Conservation (phyloP, 768 basidiomycete species). For the Postia placenta region DNA sequence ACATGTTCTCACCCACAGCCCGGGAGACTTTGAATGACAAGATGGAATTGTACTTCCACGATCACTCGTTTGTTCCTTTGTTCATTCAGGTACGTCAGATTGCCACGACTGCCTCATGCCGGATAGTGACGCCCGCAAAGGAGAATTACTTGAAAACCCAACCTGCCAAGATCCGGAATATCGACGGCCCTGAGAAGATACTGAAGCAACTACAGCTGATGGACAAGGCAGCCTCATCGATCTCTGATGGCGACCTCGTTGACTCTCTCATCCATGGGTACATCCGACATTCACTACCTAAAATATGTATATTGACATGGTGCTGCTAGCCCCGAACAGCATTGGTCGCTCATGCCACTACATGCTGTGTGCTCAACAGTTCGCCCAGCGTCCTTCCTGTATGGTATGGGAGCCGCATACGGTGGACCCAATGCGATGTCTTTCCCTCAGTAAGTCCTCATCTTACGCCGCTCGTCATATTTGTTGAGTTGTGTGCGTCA, state of each 20-base stretch:
- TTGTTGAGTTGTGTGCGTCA: slow-evolving; percentile 29
- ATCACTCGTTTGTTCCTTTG: slow-evolving; percentile 88
- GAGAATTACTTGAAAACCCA: slow-evolving; percentile 92
- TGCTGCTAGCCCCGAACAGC: slow-evolving; percentile 71
- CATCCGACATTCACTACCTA: slow-evolving; percentile 9
- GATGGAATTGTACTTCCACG: slow-evolving; percentile 95
- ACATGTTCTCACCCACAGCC: slow-evolving; percentile 78
- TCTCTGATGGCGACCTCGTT: slow-evolving; percentile 93
- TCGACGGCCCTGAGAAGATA: slow-evolving; percentile 55
- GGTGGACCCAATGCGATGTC: slow-evolving; percentile 61
- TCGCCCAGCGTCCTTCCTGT: slow-evolving; percentile 77
- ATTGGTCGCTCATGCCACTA: slow-evolving; percentile 92
- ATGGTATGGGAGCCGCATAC: slow-evolving; percentile 64
- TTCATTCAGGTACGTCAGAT: slow-evolving; percentile 77
- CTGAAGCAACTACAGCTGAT: slow-evolving; percentile 76
- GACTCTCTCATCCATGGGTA: slow-evolving; percentile 93
- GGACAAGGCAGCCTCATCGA: slow-evolving; percentile 83
- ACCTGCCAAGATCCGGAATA: slow-evolving; percentile 53
- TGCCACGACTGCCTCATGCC: too few relatives aligned
- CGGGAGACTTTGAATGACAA: slow-evolving; percentile 84
- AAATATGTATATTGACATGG: neutral
- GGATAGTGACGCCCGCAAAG: too few relatives aligned
- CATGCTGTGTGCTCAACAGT: slow-evolving; percentile 91
- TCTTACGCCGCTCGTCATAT: neutral
- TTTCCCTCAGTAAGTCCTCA: slow-evolving; percentile 73